These are phyloP conservation scores for Diaporthe australafricana DNA, from an alignment of 2,329 filamentous ascomycete species.

Conservation along the genomic window DNA sequence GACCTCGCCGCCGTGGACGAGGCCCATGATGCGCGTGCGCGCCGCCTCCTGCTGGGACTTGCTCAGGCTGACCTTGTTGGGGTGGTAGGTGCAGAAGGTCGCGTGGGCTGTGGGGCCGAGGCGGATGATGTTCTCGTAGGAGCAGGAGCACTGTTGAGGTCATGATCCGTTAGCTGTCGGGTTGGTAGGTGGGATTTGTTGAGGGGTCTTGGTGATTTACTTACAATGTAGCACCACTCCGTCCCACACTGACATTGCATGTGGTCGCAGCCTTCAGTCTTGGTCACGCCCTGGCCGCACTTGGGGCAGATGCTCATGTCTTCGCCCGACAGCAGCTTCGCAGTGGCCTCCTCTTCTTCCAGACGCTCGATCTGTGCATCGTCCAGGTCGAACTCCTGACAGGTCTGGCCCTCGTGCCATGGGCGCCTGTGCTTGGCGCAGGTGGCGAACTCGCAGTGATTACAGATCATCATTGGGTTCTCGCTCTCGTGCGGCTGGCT, in stretches of 20 bases:
- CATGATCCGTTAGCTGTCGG: background rate
- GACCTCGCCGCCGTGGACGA: conserved; percentile 36
- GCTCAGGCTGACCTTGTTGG: conserved; percentile 35
- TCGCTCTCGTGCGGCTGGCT: conserved; percentile 31
- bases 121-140: conserved; percentile 34
- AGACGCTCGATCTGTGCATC: conserved; percentile 34
- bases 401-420: conserved; percentile 34
- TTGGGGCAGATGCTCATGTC: conserved; percentile 35
- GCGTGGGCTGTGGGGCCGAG: conserved; percentile 27
- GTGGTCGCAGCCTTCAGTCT: conserved; percentile 34
- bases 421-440: conserved; percentile 35
- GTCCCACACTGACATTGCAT: conserved; percentile 34
- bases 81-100: conserved; percentile 37
- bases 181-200: fast-evolving
- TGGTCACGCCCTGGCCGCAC: conserved; percentile 36
- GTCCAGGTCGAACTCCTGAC: conserved; percentile 32
- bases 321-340: conserved; percentile 30
- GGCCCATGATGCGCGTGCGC: conserved; percentile 33
- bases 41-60: conserved; percentile 29
- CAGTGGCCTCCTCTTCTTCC: conserved; percentile 37
- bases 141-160: conserved; percentile 26
- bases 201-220: background rate
- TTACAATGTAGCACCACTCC: conserved; percentile 36
- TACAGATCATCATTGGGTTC: conserved; percentile 32
- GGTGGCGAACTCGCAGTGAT: conserved; percentile 27